Conservation (phyloP, 176 grass and related monocot species). For the Pontederia crassipes region DNA sequence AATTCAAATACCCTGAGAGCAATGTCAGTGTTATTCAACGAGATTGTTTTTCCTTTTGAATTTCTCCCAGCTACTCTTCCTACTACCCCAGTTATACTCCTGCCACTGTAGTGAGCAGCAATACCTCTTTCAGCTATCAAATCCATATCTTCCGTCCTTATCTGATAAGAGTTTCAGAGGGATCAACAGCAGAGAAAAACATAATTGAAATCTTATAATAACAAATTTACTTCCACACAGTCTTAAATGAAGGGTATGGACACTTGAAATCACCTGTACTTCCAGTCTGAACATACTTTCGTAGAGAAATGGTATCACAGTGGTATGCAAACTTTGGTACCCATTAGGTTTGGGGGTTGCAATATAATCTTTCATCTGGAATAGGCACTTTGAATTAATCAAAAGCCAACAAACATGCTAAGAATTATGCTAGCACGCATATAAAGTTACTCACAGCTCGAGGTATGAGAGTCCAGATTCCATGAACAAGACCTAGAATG, state of each 20-base stretch:
- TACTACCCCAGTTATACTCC: slow-evolving; percentile 45
- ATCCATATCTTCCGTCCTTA: slow-evolving; percentile 99
- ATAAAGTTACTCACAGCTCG: slow-evolving; percentile 69
- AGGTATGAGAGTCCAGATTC: slow-evolving; percentile 94
- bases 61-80: slow-evolving; percentile 41
- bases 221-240: neutral
- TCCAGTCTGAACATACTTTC: slow-evolving; percentile 97
- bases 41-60: slow-evolving; percentile 63
- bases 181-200: no score
- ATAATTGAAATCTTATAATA: neutral
- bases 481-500: slow-evolving; percentile 97
- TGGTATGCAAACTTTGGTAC: slow-evolving; percentile 90
- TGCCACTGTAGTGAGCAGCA: slow-evolving; percentile 91
- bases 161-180: slow-evolving; percentile 28
- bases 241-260: neutral
- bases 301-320: slow-evolving; percentile 96
- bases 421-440: neutral
- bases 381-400: slow-evolving; percentile 10
- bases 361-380: slow-evolving; percentile 94
- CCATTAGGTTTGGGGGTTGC: slow-evolving; percentile 98
- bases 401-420: neutral
- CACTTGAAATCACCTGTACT: slow-evolving; percentile 51
- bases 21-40: slow-evolving; percentile 72
- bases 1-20: slow-evolving; percentile 66
- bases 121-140: slow-evolving; percentile 99